Evolutionary conservation across 2,329 filamentous ascomycete genomes (phyloP), one percentile per base, ranked within the genome.

Genomic region (Penicillium sp.): DNA sequence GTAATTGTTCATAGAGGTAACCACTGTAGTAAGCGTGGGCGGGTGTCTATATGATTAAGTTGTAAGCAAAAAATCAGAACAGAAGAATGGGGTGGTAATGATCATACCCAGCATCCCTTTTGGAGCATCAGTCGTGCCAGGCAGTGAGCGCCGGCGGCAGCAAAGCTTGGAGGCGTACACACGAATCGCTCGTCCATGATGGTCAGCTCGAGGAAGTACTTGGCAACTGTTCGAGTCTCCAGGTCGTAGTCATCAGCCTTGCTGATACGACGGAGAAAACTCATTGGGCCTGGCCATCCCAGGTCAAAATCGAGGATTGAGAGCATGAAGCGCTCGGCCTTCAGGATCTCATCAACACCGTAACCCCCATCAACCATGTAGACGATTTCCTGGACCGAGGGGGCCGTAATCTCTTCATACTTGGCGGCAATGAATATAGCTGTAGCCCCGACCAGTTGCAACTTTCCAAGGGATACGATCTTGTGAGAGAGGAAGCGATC

Each of bases 101-200:
- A 43, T 16, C 90, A 75, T 86, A 96, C 91, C 94, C 94, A 99
- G 60, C 88, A 86, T 60, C 94, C 94, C 80, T 96, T 97, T 71
- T 87, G 86, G 55, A 99, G 79, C 81, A 99, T 90, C 68, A 93
- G 75, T 55, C 93, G 88, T 36, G 94, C 90, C 47, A 99, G 80
- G 71, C 92, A 97, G 74, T 99, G 94, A 21, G 94, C 90, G 24
- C 90, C 93, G 16, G 94, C 94, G 51, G 94, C 90, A 48, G 93
- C 79, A 71, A 91, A 97, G 81, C 92, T 97, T 2, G 93, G 90
- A 28, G 91, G 89, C 65, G 89, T 91, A 23, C 90, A 91, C 31
- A 99, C 91, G 68, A 99, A 97, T 18, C 93, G 89, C 79, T 97
- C 92, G 70, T 99, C 94, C 92, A 97, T 97, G 72, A 97, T 87